Percentiles rank a stretch among this genome's conserved stretches.
Conservation (phyloP, 2,329 filamentous ascomycete genomes). For the Aspergillus fischeri region DNA sequence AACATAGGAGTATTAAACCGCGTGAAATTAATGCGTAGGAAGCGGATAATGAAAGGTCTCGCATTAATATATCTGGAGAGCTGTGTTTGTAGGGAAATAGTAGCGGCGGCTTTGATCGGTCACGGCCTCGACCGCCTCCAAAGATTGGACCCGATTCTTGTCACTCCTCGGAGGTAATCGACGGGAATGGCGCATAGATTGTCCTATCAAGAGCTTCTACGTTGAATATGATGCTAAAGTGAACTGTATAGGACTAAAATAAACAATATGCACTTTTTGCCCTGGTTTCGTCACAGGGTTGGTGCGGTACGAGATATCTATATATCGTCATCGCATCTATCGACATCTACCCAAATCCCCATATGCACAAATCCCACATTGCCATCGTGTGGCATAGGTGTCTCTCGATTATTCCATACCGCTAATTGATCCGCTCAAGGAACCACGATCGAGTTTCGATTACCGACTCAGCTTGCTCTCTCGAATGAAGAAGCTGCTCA, state of each 20-base stretch:
- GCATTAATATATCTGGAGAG: neutral
- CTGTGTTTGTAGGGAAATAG: neutral
- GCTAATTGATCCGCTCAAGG: neutral
- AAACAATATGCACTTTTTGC: neutral
- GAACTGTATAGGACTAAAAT: neutral
- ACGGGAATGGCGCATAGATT: neutral
- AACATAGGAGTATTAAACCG: neutral
- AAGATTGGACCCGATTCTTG: neutral
- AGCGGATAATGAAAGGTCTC: neutral
- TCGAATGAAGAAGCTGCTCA: constrained; percentile 49
- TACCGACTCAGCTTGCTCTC: constrained; percentile 52
- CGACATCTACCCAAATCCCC: neutral
- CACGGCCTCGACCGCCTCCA: neutral
- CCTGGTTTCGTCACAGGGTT: neutral
- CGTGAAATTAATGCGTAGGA: neutral
- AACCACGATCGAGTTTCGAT: constrained; percentile 2
- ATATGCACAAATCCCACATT: neutral
- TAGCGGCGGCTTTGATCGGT: neutral
- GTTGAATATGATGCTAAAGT: neutral
- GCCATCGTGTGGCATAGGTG: neutral
- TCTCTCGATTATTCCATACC: neutral
- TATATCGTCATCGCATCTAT: neutral
- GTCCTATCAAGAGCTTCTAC: neutral
- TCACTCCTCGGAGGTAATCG: neutral
- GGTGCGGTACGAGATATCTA: neutral